phyloP scores from a whole-genome alignment of 2,329 filamentous ascomycete species.

The Emergomyces pasteurianus region DNA sequence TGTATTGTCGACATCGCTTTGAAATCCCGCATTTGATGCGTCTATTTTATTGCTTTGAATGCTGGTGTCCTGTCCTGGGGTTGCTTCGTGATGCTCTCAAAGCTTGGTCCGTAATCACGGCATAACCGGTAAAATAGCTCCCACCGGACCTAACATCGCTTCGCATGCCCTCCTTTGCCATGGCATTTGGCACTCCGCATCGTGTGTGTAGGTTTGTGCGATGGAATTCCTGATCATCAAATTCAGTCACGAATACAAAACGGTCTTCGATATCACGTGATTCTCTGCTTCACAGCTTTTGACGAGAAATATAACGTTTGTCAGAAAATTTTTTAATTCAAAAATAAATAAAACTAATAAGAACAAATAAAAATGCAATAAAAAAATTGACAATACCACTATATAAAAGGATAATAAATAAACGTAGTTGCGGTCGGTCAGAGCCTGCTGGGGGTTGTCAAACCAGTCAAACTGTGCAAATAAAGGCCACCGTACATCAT shows the following conservation, averaged over 20 bases:
- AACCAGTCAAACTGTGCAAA: background rate
- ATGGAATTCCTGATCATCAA: background rate
- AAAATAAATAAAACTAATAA: no score
- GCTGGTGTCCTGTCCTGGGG: background rate
- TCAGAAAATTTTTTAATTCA: no score
- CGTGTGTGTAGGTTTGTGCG: background rate
- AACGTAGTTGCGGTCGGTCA: no score
- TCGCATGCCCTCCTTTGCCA: background rate
- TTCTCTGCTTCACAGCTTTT: no score
- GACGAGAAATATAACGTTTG: no score
- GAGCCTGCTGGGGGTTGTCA: background rate
- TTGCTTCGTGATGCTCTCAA: background rate
- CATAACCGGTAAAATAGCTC: background rate
- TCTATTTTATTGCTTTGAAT: background rate
- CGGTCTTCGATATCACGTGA: no score
- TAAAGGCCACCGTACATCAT: constrained; percentile 7
- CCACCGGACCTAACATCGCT: background rate
- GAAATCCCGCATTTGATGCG: background rate
- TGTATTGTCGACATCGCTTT: background rate
- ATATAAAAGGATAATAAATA: no score
- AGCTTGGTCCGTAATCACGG: background rate
- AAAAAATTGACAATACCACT: background rate
- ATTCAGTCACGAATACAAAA: no score
- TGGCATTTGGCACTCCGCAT: background rate
- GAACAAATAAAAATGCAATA: background rate